These are phyloP conservation scores for Calonectria montana DNA, from an alignment of 2,329 filamentous ascomycete species.

Conservation along the genomic window DNA sequence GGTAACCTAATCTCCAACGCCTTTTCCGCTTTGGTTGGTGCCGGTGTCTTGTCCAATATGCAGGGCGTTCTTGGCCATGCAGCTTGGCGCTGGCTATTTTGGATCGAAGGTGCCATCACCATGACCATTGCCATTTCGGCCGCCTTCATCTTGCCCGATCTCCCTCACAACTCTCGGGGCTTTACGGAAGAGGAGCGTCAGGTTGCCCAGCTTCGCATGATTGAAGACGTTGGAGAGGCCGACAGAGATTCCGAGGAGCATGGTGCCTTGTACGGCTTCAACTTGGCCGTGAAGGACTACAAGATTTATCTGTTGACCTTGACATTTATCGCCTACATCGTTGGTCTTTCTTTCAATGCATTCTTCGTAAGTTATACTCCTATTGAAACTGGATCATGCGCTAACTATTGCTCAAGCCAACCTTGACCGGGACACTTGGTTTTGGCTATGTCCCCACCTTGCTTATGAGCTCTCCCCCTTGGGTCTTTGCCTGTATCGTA, in stretches of 20 bases:
- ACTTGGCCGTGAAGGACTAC: constrained; percentile 69
- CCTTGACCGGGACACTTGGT: constrained; percentile 64
- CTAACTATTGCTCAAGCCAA: constrained; percentile 50
- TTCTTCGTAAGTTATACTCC: constrained; percentile 59
- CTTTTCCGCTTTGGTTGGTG: constrained; percentile 69
- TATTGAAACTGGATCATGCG: neutral
- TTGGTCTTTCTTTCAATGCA: constrained; percentile 68
- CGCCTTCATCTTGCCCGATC: constrained; percentile 63
- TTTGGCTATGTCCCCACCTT: constrained; percentile 64
- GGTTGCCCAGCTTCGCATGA: constrained; percentile 66
- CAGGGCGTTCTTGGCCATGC: constrained; percentile 64
- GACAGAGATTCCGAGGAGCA: constrained; percentile 63
- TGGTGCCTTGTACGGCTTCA: constrained; percentile 63
- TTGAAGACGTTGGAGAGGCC: constrained; percentile 68
- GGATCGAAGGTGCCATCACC: constrained; percentile 66
- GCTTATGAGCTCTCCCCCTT: constrained; percentile 68
- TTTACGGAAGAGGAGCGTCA: constrained; percentile 69
- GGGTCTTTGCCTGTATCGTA: constrained; percentile 69
- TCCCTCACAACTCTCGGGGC: constrained; percentile 67
- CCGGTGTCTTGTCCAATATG: constrained; percentile 70
- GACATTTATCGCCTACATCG: constrained; percentile 70
- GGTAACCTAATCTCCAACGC: constrained; percentile 70
- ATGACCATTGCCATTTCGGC: constrained; percentile 60
- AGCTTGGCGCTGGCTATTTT: constrained; percentile 73
- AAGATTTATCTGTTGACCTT: constrained; percentile 75